Conservation (phyloP, 1,284 basidiomycete genomes). For the Phellinidium pouzarii region DNA sequence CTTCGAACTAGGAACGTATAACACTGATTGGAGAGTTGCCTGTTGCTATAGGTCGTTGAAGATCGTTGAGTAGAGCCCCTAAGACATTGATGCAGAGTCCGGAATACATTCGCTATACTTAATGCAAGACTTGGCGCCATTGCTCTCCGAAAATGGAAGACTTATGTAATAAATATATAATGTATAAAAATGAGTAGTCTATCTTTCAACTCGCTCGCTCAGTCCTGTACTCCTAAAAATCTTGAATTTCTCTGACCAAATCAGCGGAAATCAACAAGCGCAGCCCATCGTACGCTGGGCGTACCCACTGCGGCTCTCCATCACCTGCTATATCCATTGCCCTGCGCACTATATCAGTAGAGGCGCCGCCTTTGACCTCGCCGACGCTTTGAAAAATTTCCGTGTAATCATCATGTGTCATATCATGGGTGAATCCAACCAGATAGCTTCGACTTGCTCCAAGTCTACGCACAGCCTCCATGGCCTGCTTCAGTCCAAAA, state of each 20-base stretch:
- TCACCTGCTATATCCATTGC: constrained; percentile 41
- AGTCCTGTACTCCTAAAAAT: not conserved
- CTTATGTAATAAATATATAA: not conserved
- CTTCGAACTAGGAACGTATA: too few relatives aligned
- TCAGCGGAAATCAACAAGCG: constrained; percentile 38
- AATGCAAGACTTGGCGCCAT: too few relatives aligned
- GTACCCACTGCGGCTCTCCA: constrained; percentile 48
- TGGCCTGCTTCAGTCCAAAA: constrained; percentile 56
- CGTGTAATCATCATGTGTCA: constrained; percentile 63
- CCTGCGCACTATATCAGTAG: constrained; percentile 32
- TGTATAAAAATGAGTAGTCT: not conserved
- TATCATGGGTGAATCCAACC: constrained; percentile 64
- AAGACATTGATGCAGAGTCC: too few relatives aligned
- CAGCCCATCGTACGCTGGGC: constrained; percentile 68
- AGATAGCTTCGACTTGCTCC: constrained; percentile 57
- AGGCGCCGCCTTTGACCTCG: constrained; percentile 31
- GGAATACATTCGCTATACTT: too few relatives aligned
- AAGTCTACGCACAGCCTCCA: constrained; percentile 47
- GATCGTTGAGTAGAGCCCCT: not conserved
- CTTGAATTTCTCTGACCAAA: constrained; percentile 37
- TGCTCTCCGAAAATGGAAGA: too few relatives aligned
- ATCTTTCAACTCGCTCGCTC: too few relatives aligned
- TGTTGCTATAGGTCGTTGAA: too few relatives aligned
- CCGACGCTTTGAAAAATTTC: constrained; percentile 40
- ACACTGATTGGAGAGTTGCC: too few relatives aligned